phyloP scores from a whole-genome alignment of 2,329 filamentous ascomycete species.

The Fusarium torulosum region DNA sequence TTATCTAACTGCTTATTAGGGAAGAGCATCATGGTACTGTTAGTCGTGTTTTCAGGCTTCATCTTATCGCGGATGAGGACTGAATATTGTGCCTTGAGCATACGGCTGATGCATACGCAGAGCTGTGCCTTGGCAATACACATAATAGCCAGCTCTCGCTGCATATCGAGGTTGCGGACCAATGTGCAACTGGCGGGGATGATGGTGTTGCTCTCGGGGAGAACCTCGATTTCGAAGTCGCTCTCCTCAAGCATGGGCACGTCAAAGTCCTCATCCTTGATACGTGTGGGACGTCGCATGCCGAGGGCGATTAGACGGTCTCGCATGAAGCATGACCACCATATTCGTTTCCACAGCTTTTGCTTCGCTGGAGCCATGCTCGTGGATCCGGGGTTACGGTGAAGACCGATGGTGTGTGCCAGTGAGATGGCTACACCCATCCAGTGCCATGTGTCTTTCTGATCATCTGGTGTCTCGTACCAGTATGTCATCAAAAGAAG shows the following conservation, averaged over 20 bases:
- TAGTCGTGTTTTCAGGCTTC: slow-evolving; percentile 80
- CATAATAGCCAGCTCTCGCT: slow-evolving; percentile 84
- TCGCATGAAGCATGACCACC: slow-evolving; percentile 98
- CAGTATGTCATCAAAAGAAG: slow-evolving; percentile 95
- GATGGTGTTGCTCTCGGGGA: slow-evolving; percentile 75
- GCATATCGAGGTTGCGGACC: slow-evolving; percentile 77
- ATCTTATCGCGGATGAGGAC: slow-evolving; percentile 87
- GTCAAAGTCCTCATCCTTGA: slow-evolving; percentile 94
- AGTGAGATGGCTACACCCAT: slow-evolving; percentile 96
- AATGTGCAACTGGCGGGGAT: slow-evolving; percentile 78
- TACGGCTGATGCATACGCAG: slow-evolving; percentile 88
- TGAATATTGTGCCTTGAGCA: slow-evolving; percentile 91
- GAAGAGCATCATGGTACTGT: slow-evolving; percentile 87
- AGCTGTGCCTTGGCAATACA: slow-evolving; percentile 93
- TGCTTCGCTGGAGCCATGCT: slow-evolving; percentile 80
- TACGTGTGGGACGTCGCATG: slow-evolving; percentile 91
- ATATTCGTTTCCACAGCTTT: slow-evolving; percentile 92
- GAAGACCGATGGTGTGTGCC: slow-evolving; percentile 91
- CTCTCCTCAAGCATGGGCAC: slow-evolving; percentile 87
- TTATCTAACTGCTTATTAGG: slow-evolving; percentile 90
- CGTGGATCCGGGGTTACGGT: slow-evolving; percentile 84
- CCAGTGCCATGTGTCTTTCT: slow-evolving; percentile 99
- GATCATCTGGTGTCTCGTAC: slow-evolving; percentile 96
- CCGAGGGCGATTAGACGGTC: slow-evolving; percentile 92
- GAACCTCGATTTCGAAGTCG: slow-evolving; percentile 83